Evolutionary conservation across 495 filamentous ascomycete species (phyloP), one percentile per base, ranked within the genome.

Genomic region (Trichoderma erinaceum): DNA sequence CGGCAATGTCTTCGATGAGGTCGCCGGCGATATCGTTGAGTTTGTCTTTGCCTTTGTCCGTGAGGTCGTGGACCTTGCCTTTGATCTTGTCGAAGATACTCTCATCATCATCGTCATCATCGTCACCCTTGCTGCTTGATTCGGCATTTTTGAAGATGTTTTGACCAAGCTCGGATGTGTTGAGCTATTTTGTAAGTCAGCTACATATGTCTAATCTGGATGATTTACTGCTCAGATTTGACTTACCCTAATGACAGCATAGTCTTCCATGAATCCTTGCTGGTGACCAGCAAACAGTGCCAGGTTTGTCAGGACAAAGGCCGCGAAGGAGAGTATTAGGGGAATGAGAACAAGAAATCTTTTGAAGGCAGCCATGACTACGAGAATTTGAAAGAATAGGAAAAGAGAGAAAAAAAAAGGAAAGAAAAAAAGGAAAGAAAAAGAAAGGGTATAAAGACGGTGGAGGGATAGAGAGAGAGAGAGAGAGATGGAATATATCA

Each of bases 201-300:
- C 25, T 65, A 11, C 41, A n/a, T 25, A n/a, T 41, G 8, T 29
- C 63, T 21, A 11, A 15, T 32, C 12, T 58, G 25, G 56, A 48
- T 23, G 41, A 35, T 63, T 27, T 16, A 35, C 18, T 13, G 65
- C 35, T 38, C 8, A 41, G 21, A 38, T 48, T 44, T 35, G 7
- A 80, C 85, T 69, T 81, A 91, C 90, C 15, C 85, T 88, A 41
- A 93, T 72, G 64, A 93, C 77, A 61, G 90, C 81, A 52, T 87
- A 89, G 16, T 83, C 76, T 67, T 88, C 82, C 71, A 93, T 83
- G 72, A 86, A 82, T 61, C 79, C 81, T 67, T 76, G 82, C 70
- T 84, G 82, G 11, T 82, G 78, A 41, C 91, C 91, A 4, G 91
- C 88, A 70, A 93, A 87, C 68, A 94, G 82, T 44, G 87, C 88